These are phyloP conservation scores for Marsdenia floribunda DNA, from an alignment of 257 asterid species.

Conservation along the genomic window DNA sequence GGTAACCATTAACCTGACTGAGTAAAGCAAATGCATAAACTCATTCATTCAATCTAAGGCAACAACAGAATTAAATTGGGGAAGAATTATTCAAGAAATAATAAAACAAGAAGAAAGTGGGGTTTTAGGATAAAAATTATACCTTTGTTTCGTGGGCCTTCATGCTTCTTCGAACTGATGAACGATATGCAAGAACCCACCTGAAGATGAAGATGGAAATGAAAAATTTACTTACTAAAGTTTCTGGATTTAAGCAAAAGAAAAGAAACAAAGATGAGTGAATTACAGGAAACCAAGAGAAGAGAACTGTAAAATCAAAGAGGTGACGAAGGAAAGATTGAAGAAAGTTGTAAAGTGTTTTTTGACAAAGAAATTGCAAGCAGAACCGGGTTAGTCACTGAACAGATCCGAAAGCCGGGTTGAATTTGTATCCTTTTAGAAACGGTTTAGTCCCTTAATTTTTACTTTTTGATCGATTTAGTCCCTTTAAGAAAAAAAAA, in stretches of 20 bases:
- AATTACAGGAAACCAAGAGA: neutral
- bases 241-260: neutral
- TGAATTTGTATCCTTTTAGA: too few species aligned
- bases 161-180: neutral
- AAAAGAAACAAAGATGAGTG: neutral
- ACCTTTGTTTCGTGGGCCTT: constrained; percentile 1
- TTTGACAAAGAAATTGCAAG: too few species aligned
- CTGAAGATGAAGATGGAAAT: neutral
- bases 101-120: neutral
- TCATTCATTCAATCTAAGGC: neutral
- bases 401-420: too few species aligned
- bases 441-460: too few species aligned
- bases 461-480: too few species aligned
- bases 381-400: too few species aligned
- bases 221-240: neutral
- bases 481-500: too few species aligned
- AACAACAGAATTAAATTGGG: neutral
- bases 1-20: neutral
- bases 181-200: neutral
- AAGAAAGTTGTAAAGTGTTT: too few species aligned
- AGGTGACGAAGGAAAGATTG: neutral
- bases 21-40: neutral
- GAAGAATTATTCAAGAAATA: neutral
- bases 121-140: neutral
- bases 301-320: neutral